Evolutionary conservation across 768 basidiomycete genomes (phyloP).

Genomic region (Tricholoma saponaceum): DNA sequence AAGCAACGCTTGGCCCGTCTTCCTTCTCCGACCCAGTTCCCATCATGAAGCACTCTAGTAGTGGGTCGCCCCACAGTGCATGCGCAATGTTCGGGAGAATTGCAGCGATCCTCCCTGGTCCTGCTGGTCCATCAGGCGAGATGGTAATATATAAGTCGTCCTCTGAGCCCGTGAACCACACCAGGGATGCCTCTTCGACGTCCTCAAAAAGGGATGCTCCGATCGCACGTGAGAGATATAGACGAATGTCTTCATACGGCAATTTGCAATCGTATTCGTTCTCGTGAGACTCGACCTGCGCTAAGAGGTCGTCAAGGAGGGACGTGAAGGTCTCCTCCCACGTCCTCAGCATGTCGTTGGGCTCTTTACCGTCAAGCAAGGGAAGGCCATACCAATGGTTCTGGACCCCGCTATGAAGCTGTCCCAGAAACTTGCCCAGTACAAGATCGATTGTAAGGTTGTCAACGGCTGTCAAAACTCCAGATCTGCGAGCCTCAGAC

Average conservation of each 20-base stretch:
- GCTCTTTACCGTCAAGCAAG: constrained; percentile 15
- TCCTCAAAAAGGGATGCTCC: constrained; percentile 76
- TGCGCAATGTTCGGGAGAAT: constrained; percentile 48
- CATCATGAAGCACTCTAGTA: constrained; percentile 64
- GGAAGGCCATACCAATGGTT: constrained; percentile 75
- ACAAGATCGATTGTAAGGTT: constrained; percentile 50
- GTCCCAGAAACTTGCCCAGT: constrained; percentile 55
- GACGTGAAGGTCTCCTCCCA: constrained; percentile 75
- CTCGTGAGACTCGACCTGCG: constrained; percentile 30
- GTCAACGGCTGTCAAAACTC: constrained; percentile 33
- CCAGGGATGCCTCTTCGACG: constrained; percentile 62
- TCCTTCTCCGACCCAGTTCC: constrained; percentile 9
- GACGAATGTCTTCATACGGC: constrained; percentile 41
- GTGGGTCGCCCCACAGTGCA: constrained; percentile 74
- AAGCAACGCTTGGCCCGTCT: constrained; percentile 40
- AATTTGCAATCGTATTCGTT: constrained; percentile 22
- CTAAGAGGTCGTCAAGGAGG: constrained; percentile 54
- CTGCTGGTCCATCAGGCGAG: constrained; percentile 11
- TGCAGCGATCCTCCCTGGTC: constrained; percentile 31
- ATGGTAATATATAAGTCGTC: constrained; percentile 54
- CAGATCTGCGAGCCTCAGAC: constrained; percentile 31
- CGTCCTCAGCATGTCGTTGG: constrained; percentile 47
- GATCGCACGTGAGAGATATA: constrained; percentile 62
- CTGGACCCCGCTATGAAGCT: constrained; percentile 62
- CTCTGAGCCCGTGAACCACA: constrained; percentile 60